A percentile compares a stretch with the other conserved stretches of the same genome.
These are phyloP conservation scores for Breynia disticha DNA, from an alignment of 441 rosid species.

Conservation along the genomic window DNA sequence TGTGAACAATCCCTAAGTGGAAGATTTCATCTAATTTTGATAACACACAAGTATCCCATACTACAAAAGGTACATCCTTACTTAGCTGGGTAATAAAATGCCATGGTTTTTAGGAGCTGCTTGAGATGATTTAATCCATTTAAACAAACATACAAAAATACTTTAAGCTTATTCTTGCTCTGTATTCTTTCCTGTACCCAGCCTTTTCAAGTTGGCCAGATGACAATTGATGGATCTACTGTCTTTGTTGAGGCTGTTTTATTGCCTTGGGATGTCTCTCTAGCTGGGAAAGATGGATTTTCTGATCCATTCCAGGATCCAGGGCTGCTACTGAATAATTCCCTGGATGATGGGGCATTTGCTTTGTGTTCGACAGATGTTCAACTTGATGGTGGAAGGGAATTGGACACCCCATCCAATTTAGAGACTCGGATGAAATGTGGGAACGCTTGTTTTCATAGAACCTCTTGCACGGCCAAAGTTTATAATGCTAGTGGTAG, in stretches of 20 bases:
- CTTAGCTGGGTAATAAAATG: background rate
- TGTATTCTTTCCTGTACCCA: constrained; percentile 10
- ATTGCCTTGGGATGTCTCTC: constrained; percentile 69
- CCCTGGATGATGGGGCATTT: constrained; percentile 2
- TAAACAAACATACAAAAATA: too few species aligned
- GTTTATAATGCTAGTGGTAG: constrained; percentile 28
- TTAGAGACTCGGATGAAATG: constrained; percentile 18
- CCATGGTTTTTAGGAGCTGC: background rate
- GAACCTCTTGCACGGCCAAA: constrained; percentile 47
- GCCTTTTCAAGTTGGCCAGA: constrained; percentile 39
- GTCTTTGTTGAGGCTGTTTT: constrained; percentile 58
- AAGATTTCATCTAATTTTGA: constrained; percentile 48
- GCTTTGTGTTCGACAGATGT: constrained; percentile 16
- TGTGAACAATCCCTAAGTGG: constrained; percentile 35
- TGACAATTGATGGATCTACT: constrained; percentile 27
- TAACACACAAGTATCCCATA: constrained; percentile 61
- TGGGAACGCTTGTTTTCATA: constrained; percentile 21
- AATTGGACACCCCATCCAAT: constrained; percentile 5
- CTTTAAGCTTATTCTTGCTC: background rate
- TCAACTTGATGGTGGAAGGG: constrained; percentile 6
- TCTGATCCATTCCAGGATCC: constrained; percentile 16
- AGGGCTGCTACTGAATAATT: constrained; percentile 11
- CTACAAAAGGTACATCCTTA: constrained; percentile 34
- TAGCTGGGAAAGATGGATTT: constrained; percentile 38
- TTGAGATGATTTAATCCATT: background rate